A percentile compares a stretch with the other conserved stretches of the same genome.
These are phyloP conservation scores for Cyclotella atomus DNA, from an alignment of 108 stramenopile species.

Conservation along the genomic window DNA sequence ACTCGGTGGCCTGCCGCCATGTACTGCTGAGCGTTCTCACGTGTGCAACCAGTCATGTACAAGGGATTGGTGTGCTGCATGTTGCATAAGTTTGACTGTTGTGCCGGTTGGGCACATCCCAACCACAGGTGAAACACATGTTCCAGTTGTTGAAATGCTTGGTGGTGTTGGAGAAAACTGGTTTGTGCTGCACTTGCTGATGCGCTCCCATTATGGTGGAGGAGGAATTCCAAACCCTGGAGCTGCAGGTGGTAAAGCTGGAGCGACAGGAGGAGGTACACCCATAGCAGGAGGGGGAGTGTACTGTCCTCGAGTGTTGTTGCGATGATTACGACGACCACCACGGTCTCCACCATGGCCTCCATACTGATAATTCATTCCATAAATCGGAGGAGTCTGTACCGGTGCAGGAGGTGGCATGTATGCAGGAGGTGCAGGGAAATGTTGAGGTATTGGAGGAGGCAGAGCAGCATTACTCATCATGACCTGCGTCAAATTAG, in stretches of 20 bases:
- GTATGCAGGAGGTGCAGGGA: slow-evolving; percentile 1
- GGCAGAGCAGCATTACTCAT: background rate
- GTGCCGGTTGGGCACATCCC: slow-evolving; percentile 9
- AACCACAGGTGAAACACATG: slow-evolving; percentile 25
- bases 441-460: background rate
- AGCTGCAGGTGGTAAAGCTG: background rate
- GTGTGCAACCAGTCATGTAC: background rate
- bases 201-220: background rate
- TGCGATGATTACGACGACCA: background rate
- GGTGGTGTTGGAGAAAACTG: slow-evolving; percentile 19
- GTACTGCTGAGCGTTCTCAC: background rate
- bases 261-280: background rate
- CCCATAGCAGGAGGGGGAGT: background rate
- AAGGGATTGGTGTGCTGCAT: background rate
- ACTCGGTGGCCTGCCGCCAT: slow-evolving; percentile 10
- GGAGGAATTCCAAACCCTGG: background rate
- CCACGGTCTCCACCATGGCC: background rate
- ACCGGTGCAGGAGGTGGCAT: background rate
- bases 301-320: slow-evolving; percentile 1
- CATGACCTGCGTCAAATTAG: background rate
- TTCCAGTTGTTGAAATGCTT: slow-evolving; percentile 20
- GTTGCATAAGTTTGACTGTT: slow-evolving; percentile 13
- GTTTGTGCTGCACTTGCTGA: slow-evolving; percentile 4
- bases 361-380: background rate
- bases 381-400: too few relatives aligned